phyloP scores from a whole-genome alignment of 1,284 basidiomycete genomes.

The Ustilago curta region DNA sequence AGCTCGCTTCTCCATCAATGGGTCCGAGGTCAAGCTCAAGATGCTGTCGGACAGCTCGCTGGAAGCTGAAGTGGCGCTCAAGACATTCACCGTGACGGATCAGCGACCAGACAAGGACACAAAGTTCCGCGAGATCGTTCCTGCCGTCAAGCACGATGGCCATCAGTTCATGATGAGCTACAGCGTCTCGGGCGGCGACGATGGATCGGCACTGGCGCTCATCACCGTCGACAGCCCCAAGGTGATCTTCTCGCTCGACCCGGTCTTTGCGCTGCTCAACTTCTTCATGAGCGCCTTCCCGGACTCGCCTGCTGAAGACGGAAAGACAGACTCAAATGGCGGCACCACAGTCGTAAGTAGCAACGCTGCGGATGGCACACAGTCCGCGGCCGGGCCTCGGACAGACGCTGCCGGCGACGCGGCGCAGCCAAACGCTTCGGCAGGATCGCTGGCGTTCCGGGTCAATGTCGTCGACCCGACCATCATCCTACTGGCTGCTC shows the following conservation, averaged over 20 bases:
- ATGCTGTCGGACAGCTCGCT: slow-evolving; percentile 83
- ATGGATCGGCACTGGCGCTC: slow-evolving; percentile 78
- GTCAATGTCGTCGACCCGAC: slow-evolving; percentile 93
- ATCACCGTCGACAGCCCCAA: slow-evolving; percentile 92
- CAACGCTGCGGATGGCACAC: slow-evolving; percentile 2
- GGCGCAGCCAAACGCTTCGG: slow-evolving; percentile 3
- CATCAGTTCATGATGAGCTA: slow-evolving; percentile 96
- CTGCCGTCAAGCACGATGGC: slow-evolving; percentile 85
- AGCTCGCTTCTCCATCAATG: slow-evolving; percentile 84
- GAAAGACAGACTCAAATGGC: background rate
- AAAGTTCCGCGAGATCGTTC: slow-evolving; percentile 94
- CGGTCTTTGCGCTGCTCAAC: slow-evolving; percentile 85
- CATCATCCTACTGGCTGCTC: slow-evolving; percentile 88
- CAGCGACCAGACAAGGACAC: slow-evolving; percentile 81
- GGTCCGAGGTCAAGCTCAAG: slow-evolving; percentile 84
- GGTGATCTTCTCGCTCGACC: slow-evolving; percentile 92
- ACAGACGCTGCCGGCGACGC: background rate
- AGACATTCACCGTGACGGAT: slow-evolving; percentile 91
- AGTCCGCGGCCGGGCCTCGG: background rate
- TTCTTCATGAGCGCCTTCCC: slow-evolving; percentile 82
- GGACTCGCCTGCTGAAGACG: slow-evolving; percentile 8
- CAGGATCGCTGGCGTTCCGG: slow-evolving; percentile 75
- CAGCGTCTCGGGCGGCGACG: slow-evolving; percentile 76
- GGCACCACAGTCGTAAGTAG: slow-evolving; percentile 14
- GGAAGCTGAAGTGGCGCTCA: slow-evolving; percentile 87